Evolutionary conservation across 345 rosid species (phyloP), one percentile per base, ranked within the genome.

Genomic region (Rhodomyrtus tomentosa): DNA sequence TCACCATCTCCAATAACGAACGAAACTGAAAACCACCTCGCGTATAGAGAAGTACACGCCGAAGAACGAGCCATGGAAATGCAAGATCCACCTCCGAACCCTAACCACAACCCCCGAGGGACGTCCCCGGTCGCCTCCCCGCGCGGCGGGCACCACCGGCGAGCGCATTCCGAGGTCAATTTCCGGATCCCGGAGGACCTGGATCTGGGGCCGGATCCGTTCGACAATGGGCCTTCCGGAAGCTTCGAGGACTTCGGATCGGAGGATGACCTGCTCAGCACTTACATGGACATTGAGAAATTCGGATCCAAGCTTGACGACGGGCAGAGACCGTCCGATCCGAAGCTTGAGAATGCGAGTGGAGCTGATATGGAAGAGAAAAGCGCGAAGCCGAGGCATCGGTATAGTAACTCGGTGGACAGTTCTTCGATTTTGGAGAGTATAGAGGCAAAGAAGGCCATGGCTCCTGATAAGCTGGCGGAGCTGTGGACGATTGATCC

Each of bases 371-470:
- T 84, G 15, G 84, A 85, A 27, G 92, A 84, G 16, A 84, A 84
- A 42, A 86, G 74, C 22, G 55, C 86, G 81, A 85, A 89, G 84
- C 90, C 92, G n/a, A 87, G 96, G 84, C 99, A 97, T 81, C 88
- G 98, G 84, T 91, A 95, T 83, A 97, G 99, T 91, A 94, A 92
- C 86, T 97, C 98, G 9, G 91, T 93, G 84, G 98, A 95, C 84
- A 96, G 98, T 68, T 90, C 92, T 38, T 91, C 93, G 83, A 85
- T 88, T 50, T 54, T 90, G 91, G 99, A 94, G 84, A 91, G 96
- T 7, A 92, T 97, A n/a, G 98, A 97, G 87, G 98, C 98, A 6
- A 95, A 95, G 91, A 97, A 97, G 90, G 99, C 99, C 80, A 95
- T 97, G 99, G 95, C 95, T 88, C 98, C 99, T 85, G 95, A 93